These are phyloP conservation scores for Sporothrix schenckii DNA, from an alignment of 2,329 filamentous ascomycete genomes.

Conservation along the genomic window DNA sequence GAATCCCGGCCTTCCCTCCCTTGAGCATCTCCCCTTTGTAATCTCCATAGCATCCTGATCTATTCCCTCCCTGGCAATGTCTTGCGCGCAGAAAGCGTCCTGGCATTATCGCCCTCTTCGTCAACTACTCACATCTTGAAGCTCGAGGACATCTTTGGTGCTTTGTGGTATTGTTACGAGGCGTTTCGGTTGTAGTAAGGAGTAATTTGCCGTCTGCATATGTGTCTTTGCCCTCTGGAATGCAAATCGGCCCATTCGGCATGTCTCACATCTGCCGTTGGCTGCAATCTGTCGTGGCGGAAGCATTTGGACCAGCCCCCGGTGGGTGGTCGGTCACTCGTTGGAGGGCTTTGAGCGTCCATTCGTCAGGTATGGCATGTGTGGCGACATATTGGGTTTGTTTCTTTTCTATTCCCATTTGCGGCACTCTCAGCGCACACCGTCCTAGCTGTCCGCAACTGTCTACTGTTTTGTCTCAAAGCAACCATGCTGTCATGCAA, in stretches of 20 bases:
- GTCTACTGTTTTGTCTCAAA: conserved; percentile 23
- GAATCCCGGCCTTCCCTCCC: background rate
- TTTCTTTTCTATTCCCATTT: background rate
- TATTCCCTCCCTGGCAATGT: conserved; percentile 23
- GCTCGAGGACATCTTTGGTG: background rate
- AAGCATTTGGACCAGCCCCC: conserved; percentile 11
- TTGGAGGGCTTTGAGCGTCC: background rate
- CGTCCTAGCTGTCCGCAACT: background rate
- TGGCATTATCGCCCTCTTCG: background rate
- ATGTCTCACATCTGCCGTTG: conserved; percentile 26
- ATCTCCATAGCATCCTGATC: background rate
- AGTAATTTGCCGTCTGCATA: too few species aligned
- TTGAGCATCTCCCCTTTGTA: conserved; percentile 4
- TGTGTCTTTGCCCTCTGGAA: conserved; percentile 6
- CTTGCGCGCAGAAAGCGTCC: background rate
- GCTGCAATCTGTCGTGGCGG: conserved; percentile 9
- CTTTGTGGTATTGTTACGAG: background rate
- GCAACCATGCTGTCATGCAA: conserved; percentile 24
- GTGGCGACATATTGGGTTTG: too few species aligned
- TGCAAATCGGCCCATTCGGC: background rate
- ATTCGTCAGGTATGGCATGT: conserved; percentile 9
- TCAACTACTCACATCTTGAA: background rate
- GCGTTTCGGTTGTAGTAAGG: too few species aligned
- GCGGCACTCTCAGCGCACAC: background rate
- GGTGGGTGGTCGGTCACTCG: background rate